Evolutionary conservation across 2,329 filamentous ascomycete species (phyloP).

Genomic region (Botrytis paeoniae): DNA sequence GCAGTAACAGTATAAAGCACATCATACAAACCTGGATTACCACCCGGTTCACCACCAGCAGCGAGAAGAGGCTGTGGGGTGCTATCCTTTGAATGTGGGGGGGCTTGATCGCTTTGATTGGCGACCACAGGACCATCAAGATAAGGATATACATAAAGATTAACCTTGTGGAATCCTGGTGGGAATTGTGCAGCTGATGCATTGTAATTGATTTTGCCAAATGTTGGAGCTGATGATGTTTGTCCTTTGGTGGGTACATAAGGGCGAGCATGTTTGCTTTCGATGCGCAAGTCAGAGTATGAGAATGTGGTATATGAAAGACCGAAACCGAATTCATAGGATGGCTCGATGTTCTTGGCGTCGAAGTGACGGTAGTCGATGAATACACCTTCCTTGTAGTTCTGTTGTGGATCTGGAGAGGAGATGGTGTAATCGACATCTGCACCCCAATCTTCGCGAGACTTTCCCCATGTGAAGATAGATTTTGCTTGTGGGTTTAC

Average conservation of each 20-base stretch:
- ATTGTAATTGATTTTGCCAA: conserved; percentile 60
- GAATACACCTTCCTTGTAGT: conserved; percentile 75
- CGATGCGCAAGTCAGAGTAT: conserved; percentile 60
- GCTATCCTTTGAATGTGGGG: conserved; percentile 43
- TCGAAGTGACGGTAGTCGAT: conserved; percentile 82
- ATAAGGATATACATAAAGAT: conserved; percentile 53
- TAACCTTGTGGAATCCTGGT: conserved; percentile 44
- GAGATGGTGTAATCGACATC: conserved; percentile 41
- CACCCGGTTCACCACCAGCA: conserved; percentile 52
- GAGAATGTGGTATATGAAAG: conserved; percentile 76
- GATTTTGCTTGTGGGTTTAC: conserved; percentile 73
- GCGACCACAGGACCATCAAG: conserved; percentile 45
- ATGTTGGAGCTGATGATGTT: conserved; percentile 61
- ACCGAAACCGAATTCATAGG: conserved; percentile 80
- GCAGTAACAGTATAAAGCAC: conserved; percentile 52
- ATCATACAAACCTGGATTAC: conserved; percentile 53
- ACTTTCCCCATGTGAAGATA: conserved; percentile 74
- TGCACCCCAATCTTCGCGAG: conserved; percentile 43
- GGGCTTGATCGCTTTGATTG: conserved; percentile 31
- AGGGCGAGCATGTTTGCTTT: conserved; percentile 28
- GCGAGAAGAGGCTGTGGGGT: conserved; percentile 45
- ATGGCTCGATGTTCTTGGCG: conserved; percentile 55
- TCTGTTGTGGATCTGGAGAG: conserved; percentile 58
- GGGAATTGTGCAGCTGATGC: conserved; percentile 67
- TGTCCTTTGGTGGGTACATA: conserved; percentile 54